Evolutionary conservation across 2,329 filamentous ascomycete species (phyloP), one percentile per base, ranked within the genome.

Genomic region (Leptographium flavum): DNA sequence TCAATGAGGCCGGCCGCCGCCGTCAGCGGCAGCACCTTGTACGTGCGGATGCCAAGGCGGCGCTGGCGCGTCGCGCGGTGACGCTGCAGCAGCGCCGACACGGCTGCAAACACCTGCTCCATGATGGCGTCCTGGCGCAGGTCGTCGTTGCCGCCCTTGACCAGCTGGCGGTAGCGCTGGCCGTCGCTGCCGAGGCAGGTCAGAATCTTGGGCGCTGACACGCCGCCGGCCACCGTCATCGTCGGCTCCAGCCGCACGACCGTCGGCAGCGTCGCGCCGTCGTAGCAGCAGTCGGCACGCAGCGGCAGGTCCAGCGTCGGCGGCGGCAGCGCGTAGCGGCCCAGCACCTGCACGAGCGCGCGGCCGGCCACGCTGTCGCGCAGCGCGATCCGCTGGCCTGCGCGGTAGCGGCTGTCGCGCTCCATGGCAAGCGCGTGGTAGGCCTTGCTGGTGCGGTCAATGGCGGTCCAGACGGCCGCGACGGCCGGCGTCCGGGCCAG

Each of bases 21-120:
- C 1, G 86, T 93, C 36, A 98, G 69, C 0, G 92, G 92, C 3
- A 98, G 69, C 7, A 99, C 92, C 63, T 95, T 95, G 71, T 99
- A 99, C 0, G 92, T 96, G 47, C 93, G 75, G 57, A 99, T 93
- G 9, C 83, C 85, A 11, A 99, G 70, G 51, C 85, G 85, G 6
- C 92, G 81, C 57, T 94, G 87, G 33, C 87, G 82, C 3, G 92
- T 95, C 13, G 81, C 75, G 45, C 86, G 81, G 60, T 96, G 87
- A 41, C 85, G 81, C 58, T 85, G 84, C 23, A 99, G 69, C 21
- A 98, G 75, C 43, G 85, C 84, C 47, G 87, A 96, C 21, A 95
- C 92, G 62, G 94, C 87, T 47, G 88, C 86, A 60, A 98, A 99
- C 1, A 98, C 92, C 63, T 99, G 92, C 62, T 98, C 93, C 93